Evolutionary conservation across 495 filamentous ascomycete species (phyloP), one percentile per base, ranked within the genome.

Genomic region (Letharia columbiana): DNA sequence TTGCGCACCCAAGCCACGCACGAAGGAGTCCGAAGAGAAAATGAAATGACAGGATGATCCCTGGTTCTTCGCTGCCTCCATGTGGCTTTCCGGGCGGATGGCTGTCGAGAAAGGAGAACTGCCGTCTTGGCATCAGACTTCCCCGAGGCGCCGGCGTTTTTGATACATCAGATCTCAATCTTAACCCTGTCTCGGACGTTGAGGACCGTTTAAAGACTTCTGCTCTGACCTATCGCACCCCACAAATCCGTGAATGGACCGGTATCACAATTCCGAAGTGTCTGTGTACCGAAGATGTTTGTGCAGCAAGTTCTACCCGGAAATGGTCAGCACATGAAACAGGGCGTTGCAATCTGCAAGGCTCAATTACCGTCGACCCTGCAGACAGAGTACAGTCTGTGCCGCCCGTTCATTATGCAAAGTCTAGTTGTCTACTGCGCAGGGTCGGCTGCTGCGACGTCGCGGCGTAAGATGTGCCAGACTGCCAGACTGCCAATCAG

Each of bases 31-130:
- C 37, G 41, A 44, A 37, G 15, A 39, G 56, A 41, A 58, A 61
- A 61, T 10, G 9, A 66, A 23, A 61, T 66, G 64, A 61, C 13
- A 61, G 58, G 64, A 54, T 56, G 2, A 66, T 66, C 64, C 64
- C 35, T 56, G 58, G 58, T 17, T 31, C 45, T 61, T 52, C 58
- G n/a, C 64, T 20, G 17, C 28, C 37, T 39, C 64, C 64, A 66
- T 66, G 64, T 66, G 64, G 64, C 64, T 66, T 50, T 49, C 64
- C 64, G 58, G 64, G 47, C 59, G 44, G 59, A 44, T 44, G 58
- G n/a, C 58, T 45, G 11, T 12, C 37, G 54, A 1, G 31, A 44
- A 44, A 28, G 39, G 37, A 40, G 64, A 62, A 66, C 64, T 66
- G 40, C 37, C 54, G 37, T 37, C 64, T 65, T 65, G 64, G 64